Conservation (phyloP, 1,139 yeast species). For the Geotrichum armillariae region DNA sequence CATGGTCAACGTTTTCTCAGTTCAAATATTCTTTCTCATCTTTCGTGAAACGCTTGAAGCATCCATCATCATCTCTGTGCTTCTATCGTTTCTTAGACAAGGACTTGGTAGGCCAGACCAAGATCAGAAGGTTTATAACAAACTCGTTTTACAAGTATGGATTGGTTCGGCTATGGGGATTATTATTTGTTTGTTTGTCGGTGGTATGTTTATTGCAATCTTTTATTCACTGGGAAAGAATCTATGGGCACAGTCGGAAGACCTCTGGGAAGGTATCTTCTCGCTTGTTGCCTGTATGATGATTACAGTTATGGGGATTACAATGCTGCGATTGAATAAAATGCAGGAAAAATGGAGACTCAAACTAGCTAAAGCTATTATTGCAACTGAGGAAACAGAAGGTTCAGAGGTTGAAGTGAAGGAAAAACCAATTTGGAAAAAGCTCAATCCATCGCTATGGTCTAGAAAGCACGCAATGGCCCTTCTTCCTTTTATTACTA, state of each 20-base stretch:
- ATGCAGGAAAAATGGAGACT: conserved; percentile 87
- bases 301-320: conserved; percentile 87
- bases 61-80: conserved; percentile 81
- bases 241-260: conserved; percentile 79
- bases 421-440: background rate
- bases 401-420: no score
- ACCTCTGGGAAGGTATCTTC: conserved; percentile 90
- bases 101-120: conserved; percentile 45
- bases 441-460: conserved; percentile 6
- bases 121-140: conserved; percentile 19
- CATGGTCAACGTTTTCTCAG: conserved; percentile 43
- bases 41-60: conserved; percentile 92
- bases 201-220: conserved; percentile 69
- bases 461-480: conserved; percentile 73
- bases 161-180: conserved; percentile 74
- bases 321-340: conserved; percentile 78
- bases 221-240: conserved; percentile 79
- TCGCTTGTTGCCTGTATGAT: conserved; percentile 76
- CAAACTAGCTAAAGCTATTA: conserved; percentile 56
- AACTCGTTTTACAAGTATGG: conserved; percentile 75
- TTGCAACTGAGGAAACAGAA: conserved; percentile 40
- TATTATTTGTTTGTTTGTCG: conserved; percentile 70
- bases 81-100: conserved; percentile 86
- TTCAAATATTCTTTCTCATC: conserved; percentile 71
- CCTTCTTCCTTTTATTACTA: conserved; percentile 76